A percentile compares a stretch with the other conserved stretches of the same genome.
Conservation (phyloP, 208 protist genomes). For the Angomonas deanei region DNA sequence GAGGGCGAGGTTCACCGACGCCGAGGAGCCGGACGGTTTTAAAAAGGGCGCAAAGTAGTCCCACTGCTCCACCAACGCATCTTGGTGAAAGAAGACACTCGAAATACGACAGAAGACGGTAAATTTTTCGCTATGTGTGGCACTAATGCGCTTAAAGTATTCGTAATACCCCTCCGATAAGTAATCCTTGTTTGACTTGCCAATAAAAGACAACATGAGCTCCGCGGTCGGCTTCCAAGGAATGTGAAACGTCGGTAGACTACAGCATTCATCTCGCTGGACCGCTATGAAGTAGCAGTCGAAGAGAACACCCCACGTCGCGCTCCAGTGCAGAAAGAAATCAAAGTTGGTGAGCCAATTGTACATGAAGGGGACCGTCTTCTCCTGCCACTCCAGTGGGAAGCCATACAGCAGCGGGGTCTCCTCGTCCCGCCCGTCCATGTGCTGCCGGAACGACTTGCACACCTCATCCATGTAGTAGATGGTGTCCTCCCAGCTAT, state of each 20-base stretch:
- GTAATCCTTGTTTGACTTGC: background rate
- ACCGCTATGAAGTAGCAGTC: conserved; percentile 19
- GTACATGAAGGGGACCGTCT: conserved; percentile 56
- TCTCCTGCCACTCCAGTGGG: conserved; percentile 31
- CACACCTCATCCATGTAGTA: background rate
- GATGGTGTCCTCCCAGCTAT: background rate
- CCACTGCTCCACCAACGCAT: conserved; percentile 49
- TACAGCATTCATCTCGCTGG: background rate
- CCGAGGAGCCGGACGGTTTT: conserved; percentile 8
- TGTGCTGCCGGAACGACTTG: background rate
- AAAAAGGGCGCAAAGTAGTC: conserved; percentile 36
- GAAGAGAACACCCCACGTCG: conserved; percentile 34
- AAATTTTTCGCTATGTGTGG: background rate
- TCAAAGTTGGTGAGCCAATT: conserved; percentile 52
- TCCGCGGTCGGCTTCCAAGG: conserved; percentile 58
- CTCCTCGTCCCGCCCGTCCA: conserved; percentile 2
- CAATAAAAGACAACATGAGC: conserved; percentile 18
- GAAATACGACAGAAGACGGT: conserved; percentile 20
- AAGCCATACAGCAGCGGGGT: conserved; percentile 13
- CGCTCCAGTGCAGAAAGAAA: conserved; percentile 25
- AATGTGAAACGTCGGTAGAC: conserved; percentile 21
- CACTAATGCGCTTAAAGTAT: background rate
- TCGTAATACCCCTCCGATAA: background rate
- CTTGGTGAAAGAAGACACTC: conserved; percentile 29
- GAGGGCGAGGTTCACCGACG: conserved; percentile 16